These are phyloP conservation scores for Amphirosellinia nigrospora DNA, from an alignment of 495 filamentous ascomycete species.

Conservation along the genomic window DNA sequence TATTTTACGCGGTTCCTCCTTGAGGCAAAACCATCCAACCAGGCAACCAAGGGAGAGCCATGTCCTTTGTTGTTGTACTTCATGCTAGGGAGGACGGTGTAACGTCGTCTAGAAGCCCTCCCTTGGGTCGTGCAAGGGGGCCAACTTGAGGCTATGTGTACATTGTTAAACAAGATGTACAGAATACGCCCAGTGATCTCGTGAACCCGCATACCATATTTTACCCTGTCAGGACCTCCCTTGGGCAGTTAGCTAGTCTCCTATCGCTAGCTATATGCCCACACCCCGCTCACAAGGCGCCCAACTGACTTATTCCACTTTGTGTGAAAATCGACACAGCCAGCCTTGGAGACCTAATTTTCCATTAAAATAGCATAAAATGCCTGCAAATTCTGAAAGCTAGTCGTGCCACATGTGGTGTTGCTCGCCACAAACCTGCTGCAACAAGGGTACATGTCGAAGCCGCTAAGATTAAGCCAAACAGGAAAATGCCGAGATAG, in stretches of 20 bases:
- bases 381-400: not conserved
- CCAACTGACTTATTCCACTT: not conserved
- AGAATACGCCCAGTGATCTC: too few species aligned
- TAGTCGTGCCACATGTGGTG: not conserved
- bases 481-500: slow-evolving; percentile 15
- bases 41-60: not conserved
- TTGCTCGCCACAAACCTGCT: not conserved
- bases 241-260: too few species aligned
- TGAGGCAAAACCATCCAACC: not conserved
- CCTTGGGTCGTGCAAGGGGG: not conserved
- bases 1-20: not conserved
- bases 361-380: not conserved
- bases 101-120: not conserved
- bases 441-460: not conserved
- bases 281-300: not conserved
- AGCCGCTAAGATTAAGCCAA: slow-evolving; percentile 7
- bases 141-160: too few species aligned
- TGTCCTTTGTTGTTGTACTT: not conserved
- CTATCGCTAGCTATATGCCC: too few species aligned
- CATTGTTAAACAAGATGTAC: too few species aligned
- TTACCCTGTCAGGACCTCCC: too few species aligned
- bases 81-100: not conserved
- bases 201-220: too few species aligned
- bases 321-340: not conserved
- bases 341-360: not conserved